A percentile compares a stretch with the other conserved stretches of the same genome.
Evolutionary conservation across 495 filamentous ascomycete genomes (phyloP).

Genomic region (Terfezia boudieri): DNA sequence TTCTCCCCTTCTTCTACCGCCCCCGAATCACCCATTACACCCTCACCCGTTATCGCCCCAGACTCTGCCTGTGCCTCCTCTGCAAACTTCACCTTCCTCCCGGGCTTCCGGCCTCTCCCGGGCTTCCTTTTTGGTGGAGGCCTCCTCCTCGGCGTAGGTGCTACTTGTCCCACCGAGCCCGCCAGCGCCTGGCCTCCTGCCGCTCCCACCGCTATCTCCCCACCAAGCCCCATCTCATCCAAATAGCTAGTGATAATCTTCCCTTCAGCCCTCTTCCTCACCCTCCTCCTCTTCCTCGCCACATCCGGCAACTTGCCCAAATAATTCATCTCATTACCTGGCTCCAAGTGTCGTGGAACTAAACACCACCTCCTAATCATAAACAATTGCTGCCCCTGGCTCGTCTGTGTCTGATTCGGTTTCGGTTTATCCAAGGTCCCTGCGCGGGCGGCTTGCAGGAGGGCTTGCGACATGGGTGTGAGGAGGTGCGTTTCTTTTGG

Average conservation of each 20-base stretch:
- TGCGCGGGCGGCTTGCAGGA: constrained; percentile 64
- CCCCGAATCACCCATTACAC: background rate
- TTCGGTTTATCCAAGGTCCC: constrained; percentile 40
- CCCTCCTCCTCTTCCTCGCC: background rate
- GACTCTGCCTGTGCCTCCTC: constrained; percentile 2
- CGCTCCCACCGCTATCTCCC: constrained; percentile 32
- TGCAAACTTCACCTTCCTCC: constrained; percentile 19
- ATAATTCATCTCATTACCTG: constrained; percentile 47
- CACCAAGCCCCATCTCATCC: constrained; percentile 20
- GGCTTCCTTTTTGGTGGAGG: constrained; percentile 58
- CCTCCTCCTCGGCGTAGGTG: constrained; percentile 37
- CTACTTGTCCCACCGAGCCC: constrained; percentile 28
- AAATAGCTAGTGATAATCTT: constrained; percentile 19
- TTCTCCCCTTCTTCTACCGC: background rate
- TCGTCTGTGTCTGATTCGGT: constrained; percentile 21
- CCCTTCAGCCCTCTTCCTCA: background rate
- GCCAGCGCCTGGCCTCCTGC: constrained; percentile 35
- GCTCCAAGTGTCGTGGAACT: constrained; percentile 51
- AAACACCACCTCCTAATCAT: constrained; percentile 55
- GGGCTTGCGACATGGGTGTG: constrained; percentile 51
- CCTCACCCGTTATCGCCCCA: background rate
- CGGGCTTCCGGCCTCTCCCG: constrained; percentile 20
- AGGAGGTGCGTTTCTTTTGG: constrained; percentile 72
- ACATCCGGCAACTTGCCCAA: constrained; percentile 72
- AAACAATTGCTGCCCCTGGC: constrained; percentile 34